Base-by-base conservation (phyloP, 2,329 filamentous ascomycete species). In the Juglanconis sp. region DNA sequence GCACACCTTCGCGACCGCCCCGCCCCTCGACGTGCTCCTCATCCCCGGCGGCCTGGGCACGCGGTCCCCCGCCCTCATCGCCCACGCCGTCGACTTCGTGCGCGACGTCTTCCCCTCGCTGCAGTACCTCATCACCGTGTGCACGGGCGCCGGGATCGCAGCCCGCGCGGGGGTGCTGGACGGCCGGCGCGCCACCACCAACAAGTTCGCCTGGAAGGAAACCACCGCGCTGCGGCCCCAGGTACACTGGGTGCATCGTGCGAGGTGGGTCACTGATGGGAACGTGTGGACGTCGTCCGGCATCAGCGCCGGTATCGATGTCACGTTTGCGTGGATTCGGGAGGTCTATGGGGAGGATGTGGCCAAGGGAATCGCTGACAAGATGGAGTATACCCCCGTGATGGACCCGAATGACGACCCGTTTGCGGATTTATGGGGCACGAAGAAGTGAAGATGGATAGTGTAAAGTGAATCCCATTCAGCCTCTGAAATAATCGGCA, bases 1-100 rank as follows among this genome's bases (percentile, higher is more conserved):
- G 2, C 73, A 76, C 67, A 88, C 85, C 0, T 86, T 86, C 66
- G 75, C 72, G 48, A 71, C 76, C 4, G 76, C 79, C 2, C 80
- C 81, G 1, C 75, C 77, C n/a, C 71, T 88, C 4, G 85, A 89
- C 49, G 82, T 89, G 4, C 76, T 91, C 24, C 70, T 91, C n/a
- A 72, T 91, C 7, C 88, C 88, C 0, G 87, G 88, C 2, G 87
- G 88, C 0, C 56, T 74, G 0, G 87, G 87, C 0, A 75, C 74
- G 0, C 71, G 78, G 1, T 64, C 63, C 2, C 63, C 74, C 0
- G 72, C 79, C 1, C 70, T 82, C 2, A 72, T 53, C 38, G 24
- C 9, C 1, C 17, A 15, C 24, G 31, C 40, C n/a, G 30, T 81
- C 7, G 67, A 76, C 3, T 83, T 78, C 64, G 69, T 83, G 40